Percentiles rank a stretch among this genome's conserved stretches.
phyloP scores from a whole-genome alignment of 139 green algal species.

The Chlorella vulgaris region DNA sequence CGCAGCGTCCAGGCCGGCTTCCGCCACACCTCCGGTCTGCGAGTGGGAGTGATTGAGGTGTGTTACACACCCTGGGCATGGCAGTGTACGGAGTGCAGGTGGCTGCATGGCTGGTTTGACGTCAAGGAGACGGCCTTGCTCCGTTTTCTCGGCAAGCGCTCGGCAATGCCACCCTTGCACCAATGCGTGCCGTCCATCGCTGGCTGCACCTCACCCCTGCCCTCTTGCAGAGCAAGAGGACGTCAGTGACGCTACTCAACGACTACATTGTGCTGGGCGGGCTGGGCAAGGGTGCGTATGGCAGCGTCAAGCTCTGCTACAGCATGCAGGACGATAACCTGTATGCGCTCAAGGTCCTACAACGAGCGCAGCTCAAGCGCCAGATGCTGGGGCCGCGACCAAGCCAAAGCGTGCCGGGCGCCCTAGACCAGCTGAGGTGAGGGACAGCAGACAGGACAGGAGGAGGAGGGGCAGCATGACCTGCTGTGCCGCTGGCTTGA shows the following conservation, averaged over 20 bases:
- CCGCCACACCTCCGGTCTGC: constrained; percentile 28
- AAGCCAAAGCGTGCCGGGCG: no score
- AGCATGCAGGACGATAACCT: constrained; percentile 80
- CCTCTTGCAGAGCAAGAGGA: constrained; percentile 20
- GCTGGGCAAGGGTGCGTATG: constrained; percentile 74
- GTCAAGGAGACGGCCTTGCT: background rate
- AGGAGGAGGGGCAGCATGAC: no score
- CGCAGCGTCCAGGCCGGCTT: background rate
- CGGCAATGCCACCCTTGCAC: no score
- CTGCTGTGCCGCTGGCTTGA: no score
- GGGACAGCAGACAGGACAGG: background rate
- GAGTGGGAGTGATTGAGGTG: constrained; percentile 37
- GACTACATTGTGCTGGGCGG: constrained; percentile 87
- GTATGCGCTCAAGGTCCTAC: constrained; percentile 78
- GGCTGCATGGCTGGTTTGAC: background rate
- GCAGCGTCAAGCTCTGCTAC: constrained; percentile 87
- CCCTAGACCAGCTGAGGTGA: background rate
- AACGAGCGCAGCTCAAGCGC: constrained; percentile 23
- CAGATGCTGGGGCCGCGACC: constrained; percentile 20
- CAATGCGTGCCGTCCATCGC: no score
- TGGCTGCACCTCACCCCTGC: background rate
- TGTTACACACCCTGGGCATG: background rate
- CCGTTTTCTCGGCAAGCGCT: no score
- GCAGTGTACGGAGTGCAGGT: no score
- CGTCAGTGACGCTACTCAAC: constrained; percentile 73